phyloP scores from a whole-genome alignment of 129 eudicot species.

The Flaveria brownii region DNA sequence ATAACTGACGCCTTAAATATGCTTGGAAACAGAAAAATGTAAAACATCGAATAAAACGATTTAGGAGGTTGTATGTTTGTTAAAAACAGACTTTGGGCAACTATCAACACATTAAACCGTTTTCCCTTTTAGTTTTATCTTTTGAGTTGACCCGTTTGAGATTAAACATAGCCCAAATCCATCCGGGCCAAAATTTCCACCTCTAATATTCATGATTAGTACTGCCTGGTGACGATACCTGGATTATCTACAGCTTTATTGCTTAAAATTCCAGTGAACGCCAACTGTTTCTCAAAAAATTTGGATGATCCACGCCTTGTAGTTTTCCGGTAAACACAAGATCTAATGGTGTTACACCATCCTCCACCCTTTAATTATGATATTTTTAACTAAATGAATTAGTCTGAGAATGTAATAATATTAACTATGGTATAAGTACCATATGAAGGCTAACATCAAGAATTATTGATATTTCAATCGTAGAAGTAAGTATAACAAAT shows the following conservation, averaged over 20 bases:
- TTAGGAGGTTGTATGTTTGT: not conserved
- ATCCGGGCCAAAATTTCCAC: not conserved
- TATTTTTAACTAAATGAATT: not conserved
- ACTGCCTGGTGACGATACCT: conserved; percentile 45
- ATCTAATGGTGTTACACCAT: conserved; percentile 80
- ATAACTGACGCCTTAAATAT: not conserved
- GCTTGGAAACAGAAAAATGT: not conserved
- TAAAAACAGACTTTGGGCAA: not conserved
- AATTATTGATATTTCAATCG: conserved; percentile 9
- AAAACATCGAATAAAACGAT: not conserved
- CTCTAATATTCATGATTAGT: not conserved
- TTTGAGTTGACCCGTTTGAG: not conserved
- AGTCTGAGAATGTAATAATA: not conserved
- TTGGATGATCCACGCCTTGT: conserved; percentile 91
- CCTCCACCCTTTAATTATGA: conserved; percentile 86
- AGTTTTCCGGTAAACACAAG: conserved; percentile 93
- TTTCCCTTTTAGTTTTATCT: not conserved
- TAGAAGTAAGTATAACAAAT: conserved; percentile 21
- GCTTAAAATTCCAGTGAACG: conserved; percentile 89
- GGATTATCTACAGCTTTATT: conserved; percentile 94
- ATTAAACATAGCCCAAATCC: not conserved
- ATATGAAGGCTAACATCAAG: conserved; percentile 32
- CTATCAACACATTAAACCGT: not conserved
- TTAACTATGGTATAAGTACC: not conserved
- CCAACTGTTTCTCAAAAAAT: conserved; percentile 61